Evolutionary conservation across 2,329 filamentous ascomycete species (phyloP).

Genomic region (Sporothrix inflata): DNA sequence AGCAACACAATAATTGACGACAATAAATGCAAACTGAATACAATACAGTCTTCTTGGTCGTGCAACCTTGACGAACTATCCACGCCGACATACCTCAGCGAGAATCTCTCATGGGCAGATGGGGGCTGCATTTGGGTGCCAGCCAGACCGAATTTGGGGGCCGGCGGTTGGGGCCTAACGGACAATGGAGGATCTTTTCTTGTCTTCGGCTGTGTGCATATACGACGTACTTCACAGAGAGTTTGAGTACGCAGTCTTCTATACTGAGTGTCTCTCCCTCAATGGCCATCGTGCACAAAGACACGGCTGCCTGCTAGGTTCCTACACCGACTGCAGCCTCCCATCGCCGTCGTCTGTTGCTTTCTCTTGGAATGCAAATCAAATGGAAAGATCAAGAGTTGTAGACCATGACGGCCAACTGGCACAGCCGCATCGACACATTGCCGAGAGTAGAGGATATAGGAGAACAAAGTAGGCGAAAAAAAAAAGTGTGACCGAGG

Average conservation of each 20-base stretch:
- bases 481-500: neutral
- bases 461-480: neutral
- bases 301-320: neutral
- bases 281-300: neutral
- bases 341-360: neutral
- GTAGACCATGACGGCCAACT: neutral
- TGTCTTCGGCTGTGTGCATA: neutral
- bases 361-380: neutral
- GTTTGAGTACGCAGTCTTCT: neutral
- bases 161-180: neutral
- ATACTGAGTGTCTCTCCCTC: neutral
- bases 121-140: neutral
- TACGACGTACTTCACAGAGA: no score
- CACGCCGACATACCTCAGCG: neutral
- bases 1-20: no score
- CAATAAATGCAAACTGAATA: no score
- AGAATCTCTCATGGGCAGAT: neutral
- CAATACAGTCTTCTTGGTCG: no score
- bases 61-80: no score
- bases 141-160: neutral
- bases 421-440: neutral
- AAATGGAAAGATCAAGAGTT: neutral
- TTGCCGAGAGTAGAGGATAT: no score
- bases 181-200: neutral
- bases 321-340: slow-evolving; percentile 7